A percentile compares a stretch with the other conserved stretches of the same genome.
Evolutionary conservation across 371 early-diverging fungal species (phyloP).

Genomic region (Mucor lusitanicus): DNA sequence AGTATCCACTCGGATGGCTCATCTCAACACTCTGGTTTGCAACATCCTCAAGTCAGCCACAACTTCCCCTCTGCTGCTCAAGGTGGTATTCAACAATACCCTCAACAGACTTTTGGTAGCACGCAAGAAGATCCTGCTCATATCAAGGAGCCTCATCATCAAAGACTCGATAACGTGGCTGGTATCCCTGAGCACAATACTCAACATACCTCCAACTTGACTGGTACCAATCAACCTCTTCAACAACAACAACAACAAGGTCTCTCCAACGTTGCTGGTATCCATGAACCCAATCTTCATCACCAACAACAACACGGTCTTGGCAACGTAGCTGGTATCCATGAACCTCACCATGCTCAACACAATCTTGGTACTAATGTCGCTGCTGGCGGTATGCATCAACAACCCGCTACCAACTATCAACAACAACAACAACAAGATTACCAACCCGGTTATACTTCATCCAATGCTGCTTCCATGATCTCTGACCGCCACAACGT

Average conservation of each 20-base stretch:
- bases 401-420: background rate
- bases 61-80: background rate
- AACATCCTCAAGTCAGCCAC: background rate
- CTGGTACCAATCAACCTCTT: background rate
- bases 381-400: background rate
- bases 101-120: background rate
- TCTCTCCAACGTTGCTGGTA: background rate
- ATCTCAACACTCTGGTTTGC: background rate
- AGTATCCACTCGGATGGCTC: background rate
- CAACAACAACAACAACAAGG: background rate
- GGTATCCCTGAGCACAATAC: background rate
- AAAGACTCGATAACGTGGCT: background rate
- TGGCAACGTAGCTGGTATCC: background rate
- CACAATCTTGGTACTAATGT: background rate
- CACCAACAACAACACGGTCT: background rate
- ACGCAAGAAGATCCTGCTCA: background rate
- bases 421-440: background rate
- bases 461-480: background rate
- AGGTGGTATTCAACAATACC: background rate
- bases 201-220: background rate
- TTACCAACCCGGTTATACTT: background rate
- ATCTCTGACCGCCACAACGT: conserved; percentile 1
- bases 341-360: background rate
- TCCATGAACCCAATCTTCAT: background rate
- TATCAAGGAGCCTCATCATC: background rate